Conservation (phyloP, 768 basidiomycete species). For the Lactifluus volemus region DNA sequence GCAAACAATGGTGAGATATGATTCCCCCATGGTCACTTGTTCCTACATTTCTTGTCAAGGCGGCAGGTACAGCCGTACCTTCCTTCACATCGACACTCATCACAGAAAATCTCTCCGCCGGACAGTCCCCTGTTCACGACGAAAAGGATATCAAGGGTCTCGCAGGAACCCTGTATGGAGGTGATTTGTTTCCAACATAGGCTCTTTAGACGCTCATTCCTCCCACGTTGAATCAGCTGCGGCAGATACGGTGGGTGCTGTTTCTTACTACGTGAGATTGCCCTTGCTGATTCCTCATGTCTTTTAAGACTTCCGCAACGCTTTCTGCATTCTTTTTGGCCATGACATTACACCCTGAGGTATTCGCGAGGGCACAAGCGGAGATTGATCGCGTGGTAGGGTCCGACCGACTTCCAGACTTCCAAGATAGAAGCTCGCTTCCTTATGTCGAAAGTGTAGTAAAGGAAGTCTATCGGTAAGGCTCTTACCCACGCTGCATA, state of each 20-base stretch:
- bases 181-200: not conserved
- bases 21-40: not conserved
- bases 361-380: slow-evolving; percentile 22
- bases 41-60: slow-evolving; percentile 1
- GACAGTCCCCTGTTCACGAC: slow-evolving; percentile 1
- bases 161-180: slow-evolving; percentile 19
- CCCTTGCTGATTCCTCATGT: not conserved
- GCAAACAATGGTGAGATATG: slow-evolving; percentile 5
- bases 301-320: slow-evolving; percentile 16
- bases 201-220: slow-evolving; percentile 11
- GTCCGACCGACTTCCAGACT: slow-evolving; percentile 22
- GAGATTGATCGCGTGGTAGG: slow-evolving; percentile 24
- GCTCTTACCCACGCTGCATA: not conserved
- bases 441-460: slow-evolving; percentile 23
- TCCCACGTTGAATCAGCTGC: slow-evolving; percentile 12
- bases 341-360: slow-evolving; percentile 20
- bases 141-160: slow-evolving; percentile 19
- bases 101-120: slow-evolving; percentile 8
- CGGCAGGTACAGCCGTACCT: slow-evolving; percentile 18
- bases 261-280: not conserved
- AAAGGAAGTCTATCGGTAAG: slow-evolving; percentile 21
- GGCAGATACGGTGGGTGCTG: slow-evolving; percentile 16
- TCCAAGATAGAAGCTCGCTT: slow-evolving; percentile 21
- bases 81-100: slow-evolving; percentile 19
- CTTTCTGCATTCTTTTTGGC: slow-evolving; percentile 18